Evolutionary conservation across 2,329 filamentous ascomycete species (phyloP), one percentile per base, ranked within the genome.

Genomic region (Calonectria ilicicola): DNA sequence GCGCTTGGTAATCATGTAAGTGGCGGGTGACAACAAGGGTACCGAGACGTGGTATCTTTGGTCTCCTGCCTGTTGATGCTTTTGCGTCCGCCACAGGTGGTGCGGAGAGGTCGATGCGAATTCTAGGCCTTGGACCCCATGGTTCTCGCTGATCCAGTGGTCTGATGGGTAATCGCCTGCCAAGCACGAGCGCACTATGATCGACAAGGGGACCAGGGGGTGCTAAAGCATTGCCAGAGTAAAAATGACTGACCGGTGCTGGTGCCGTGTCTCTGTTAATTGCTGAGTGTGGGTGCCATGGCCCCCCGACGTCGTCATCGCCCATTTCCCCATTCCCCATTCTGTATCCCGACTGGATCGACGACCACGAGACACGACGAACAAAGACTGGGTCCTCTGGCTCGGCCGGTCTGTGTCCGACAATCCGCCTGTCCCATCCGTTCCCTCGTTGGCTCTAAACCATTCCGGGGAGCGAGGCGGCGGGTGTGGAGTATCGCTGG

Each of bases 101-200:
- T 63, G 56, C 53, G 14, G 53, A 64, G 69, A 71, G 69, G 69
- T 71, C 69, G 35, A 71, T 67, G 26, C 51, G 46, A 47, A 71
- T 71, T 67, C 69, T 64, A 71, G 69, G 56, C 69, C 69, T 35
- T 71, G 26, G 47, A 26, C 56, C 56, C 62, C 64, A 64, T 71
- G 64, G 64, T 63, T 69, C 40, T 67, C 23, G 35, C 27, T 40
- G 46, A 67, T 32, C 26, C 21, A 32, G 56, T 71, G 69, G 69
- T 21, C 64, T 67, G 69, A 71, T 63, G 21, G 47, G 46, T 27
- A 58, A 71, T 56, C 64, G 35, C 32, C 42, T 63, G 46, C 44
- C 53, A 65, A 70, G 69, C 63, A 65, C 42, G 29, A 67, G 69
- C 64, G 32, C 64, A 21, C 46, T 29, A 67, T 67, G 69, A 71